Evolutionary conservation across 371 early-diverging fungal species (phyloP), one percentile per base, ranked within the genome.

Genomic region (Conidiobolus incongruus): DNA sequence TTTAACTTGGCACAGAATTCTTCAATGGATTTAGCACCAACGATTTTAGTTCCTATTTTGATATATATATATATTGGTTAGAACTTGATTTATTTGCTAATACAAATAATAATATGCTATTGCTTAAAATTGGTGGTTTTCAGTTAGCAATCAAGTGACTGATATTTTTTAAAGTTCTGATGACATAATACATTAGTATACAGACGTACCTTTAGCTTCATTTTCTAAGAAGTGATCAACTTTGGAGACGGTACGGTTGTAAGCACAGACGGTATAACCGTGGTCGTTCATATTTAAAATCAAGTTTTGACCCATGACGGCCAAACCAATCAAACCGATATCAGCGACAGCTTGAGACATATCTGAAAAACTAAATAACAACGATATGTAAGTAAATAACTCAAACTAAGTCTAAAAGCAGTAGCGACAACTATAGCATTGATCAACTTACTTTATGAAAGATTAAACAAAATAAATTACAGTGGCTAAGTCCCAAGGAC

Each of bases 231-330:
- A 93, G 40, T 75, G 63, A 48, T 88, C 84, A 44, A 96, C 96
- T 70, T 98, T 99, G 52, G 71, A 61, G 37, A 73, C 75, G 35
- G 98, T 97, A 59, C 98, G 77, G 80, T 99, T 99, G 76, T 77
- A 98, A 15, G 91, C 95, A 57, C 84, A 82, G 51, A 92, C 75
- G 38, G 53, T 61, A 67, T 72, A 94, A 35, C 95, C 96, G 54
- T 95, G 77, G 60, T 95, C 96, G 62, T 85, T 81, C 76, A 98
- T 83, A 77, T 98, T 99, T 44, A 96, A 69, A 54, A 96, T 84
- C 52, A 98, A 66, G 72, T 94, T 97, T 65, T 92, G 92, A 54
- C 98, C 91, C 98, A 98, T 98, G 56, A 95, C 95, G 61, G 97
- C 99, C 62, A 99, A 71, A 58, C 99, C 99, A 59, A 98, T 93